Evolutionary conservation across 371 early-diverging fungal genomes (phyloP).

Genomic region (Mortierella sp.): DNA sequence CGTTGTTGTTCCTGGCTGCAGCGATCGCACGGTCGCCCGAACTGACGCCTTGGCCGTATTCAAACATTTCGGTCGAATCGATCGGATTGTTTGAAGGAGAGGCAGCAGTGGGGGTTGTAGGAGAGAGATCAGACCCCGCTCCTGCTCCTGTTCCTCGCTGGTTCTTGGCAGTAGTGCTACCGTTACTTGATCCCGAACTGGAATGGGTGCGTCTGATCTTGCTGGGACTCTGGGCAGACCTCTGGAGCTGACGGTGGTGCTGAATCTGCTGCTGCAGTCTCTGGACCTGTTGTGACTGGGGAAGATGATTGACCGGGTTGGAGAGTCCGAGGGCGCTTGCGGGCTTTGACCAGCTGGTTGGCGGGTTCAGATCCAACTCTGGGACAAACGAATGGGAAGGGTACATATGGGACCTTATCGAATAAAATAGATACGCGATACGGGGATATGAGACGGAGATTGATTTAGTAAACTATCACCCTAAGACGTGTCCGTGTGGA

Average conservation of each 20-base stretch:
- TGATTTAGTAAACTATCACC: neutral
- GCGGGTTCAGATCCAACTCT: conserved; percentile 49
- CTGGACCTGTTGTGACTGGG: conserved; percentile 49
- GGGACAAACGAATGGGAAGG: conserved; percentile 27
- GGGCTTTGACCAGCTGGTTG: conserved; percentile 49
- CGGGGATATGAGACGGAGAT: neutral
- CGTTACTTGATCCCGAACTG: conserved; percentile 2
- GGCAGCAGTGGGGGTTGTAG: neutral
- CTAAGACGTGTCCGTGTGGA: neutral
- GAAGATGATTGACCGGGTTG: conserved; percentile 33
- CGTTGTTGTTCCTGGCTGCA: conserved; percentile 8
- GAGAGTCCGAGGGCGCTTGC: conserved; percentile 43
- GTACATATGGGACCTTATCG: conserved; percentile 23
- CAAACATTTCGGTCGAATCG: conserved; percentile 5
- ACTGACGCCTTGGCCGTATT: neutral
- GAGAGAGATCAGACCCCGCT: neutral
- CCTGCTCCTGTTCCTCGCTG: neutral
- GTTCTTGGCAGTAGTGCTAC: neutral
- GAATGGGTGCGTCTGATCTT: neutral
- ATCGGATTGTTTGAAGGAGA: neutral
- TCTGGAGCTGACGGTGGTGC: conserved; percentile 45
- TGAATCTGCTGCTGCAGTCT: conserved; percentile 48
- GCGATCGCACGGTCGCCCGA: neutral
- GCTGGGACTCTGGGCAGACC: conserved; percentile 16
- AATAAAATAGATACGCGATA: neutral